These are phyloP conservation scores for Raffaelea deltoideospora DNA, from an alignment of 2,329 filamentous ascomycete species.

Conservation along the genomic window DNA sequence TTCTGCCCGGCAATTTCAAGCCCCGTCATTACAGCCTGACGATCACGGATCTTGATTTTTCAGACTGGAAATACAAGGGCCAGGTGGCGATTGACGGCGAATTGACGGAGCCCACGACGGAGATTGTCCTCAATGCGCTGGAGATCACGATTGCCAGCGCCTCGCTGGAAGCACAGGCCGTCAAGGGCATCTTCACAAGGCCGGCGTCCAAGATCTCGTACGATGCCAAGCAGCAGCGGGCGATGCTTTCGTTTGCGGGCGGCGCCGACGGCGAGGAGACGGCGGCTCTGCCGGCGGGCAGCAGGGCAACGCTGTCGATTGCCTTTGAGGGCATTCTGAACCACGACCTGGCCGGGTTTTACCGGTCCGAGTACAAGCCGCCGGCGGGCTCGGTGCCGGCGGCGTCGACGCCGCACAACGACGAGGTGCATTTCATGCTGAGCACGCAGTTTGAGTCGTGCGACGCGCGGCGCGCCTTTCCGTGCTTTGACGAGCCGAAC, in stretches of 20 bases:
- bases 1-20: conserved; percentile 52
- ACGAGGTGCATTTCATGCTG: conserved; percentile 58
- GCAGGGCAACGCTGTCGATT: conserved; percentile 45
- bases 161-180: conserved; percentile 43
- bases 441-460: conserved; percentile 97
- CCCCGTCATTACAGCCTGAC: conserved; percentile 76
- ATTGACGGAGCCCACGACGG: conserved; percentile 54
- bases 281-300: conserved; percentile 39
- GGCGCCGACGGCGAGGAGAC: conserved; percentile 29
- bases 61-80: conserved; percentile 63
- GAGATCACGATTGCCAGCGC: conserved; percentile 61
- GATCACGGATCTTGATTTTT: conserved; percentile 68
- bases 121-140: conserved; percentile 73
- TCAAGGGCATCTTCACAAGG: conserved; percentile 39
- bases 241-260: conserved; percentile 41
- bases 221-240: conserved; percentile 71
- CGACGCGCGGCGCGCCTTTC: conserved; percentile 87
- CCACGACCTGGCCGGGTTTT: conserved; percentile 96
- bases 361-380: conserved; percentile 73
- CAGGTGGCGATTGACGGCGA: conserved; percentile 61
- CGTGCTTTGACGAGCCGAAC: conserved; percentile 96
- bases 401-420: conserved; percentile 63
- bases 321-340: conserved; percentile 66
- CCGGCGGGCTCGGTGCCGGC: conserved; percentile 36
- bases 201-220: conserved; percentile 58